Base-by-base conservation (phyloP, 176 grass and related monocot species). In the Zoysia pacifica region DNA sequence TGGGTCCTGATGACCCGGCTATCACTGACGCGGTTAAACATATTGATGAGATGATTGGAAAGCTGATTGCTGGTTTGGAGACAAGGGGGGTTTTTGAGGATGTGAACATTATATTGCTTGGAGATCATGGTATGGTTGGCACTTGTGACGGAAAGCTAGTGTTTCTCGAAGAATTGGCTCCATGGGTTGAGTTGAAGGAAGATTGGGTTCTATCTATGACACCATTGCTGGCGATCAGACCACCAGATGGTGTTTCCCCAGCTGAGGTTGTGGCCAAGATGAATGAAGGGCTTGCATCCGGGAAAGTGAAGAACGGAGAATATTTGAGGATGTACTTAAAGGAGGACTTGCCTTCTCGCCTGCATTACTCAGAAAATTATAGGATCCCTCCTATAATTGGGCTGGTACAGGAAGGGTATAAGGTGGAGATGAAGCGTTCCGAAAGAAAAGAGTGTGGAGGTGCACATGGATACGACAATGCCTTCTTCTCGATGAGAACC, bases 81-180 rank as follows among this genome's bases (percentile, higher is more conserved):
- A 78, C 82, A 11, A 91, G 86, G 84, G 88, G 86, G 0, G 62
- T 95, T 48, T 95, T 99, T 77, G 88, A 99, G 67, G 92, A 99
- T 85, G 96, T 95, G 7, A 95, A 89, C 60, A 65, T 99, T 62
- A 95, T 99, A 40, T 75, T 94, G 55, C 16, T 93, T 1, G 92
- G 92, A 2, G 92, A 99, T 80, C 96, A 95, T 59, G 96, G 92
- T 62, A 99, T 99, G 96, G 96, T 99, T 19, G 88, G 96, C 35
- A 99, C 88, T 9, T 99, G 96, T 1, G 96, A 95, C 36, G 62
- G 71, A 73, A 99, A 95, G 83, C 82, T 95, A 15, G 56, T 99
- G 68, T 82, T 91, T 80, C 86, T 99, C 0, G 81, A 93, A 13
- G 88, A 93, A 14, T 76, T 99, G 67, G 81, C 92, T 79, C 90